phyloP scores from a whole-genome alignment of 345 rosid species.

The Melaleuca quinquenervia region DNA sequence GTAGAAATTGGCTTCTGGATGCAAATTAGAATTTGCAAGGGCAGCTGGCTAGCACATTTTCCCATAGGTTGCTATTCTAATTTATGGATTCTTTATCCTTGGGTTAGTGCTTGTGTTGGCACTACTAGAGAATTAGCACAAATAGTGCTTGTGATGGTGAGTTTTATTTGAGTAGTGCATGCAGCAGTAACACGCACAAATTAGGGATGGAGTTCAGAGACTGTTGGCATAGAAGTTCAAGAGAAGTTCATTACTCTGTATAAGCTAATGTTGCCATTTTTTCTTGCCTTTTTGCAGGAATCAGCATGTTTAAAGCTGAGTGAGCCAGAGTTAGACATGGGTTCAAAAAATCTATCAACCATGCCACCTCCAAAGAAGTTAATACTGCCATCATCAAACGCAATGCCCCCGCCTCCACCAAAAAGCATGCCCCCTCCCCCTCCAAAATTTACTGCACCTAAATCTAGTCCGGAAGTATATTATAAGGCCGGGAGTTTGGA shows the following conservation, averaged over 20 bases:
- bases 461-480: not conserved
- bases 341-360: slow-evolving; percentile 20
- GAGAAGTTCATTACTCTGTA: not conserved
- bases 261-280: not conserved
- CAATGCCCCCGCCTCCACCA: slow-evolving; percentile 36
- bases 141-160: not conserved
- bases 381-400: slow-evolving; percentile 16
- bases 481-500: slow-evolving; percentile 1
- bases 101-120: not conserved
- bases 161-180: not conserved
- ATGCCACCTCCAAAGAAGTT: slow-evolving; percentile 44
- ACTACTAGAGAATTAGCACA: not conserved
- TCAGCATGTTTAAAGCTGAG: slow-evolving; percentile 17
- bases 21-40: not conserved
- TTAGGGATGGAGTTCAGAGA: not conserved
- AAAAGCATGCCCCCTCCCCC: slow-evolving; percentile 44
- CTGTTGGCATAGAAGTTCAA: not conserved
- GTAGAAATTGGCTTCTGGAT: not conserved
- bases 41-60: not conserved
- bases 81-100: not conserved
- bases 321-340: slow-evolving; percentile 9
- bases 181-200: not conserved
- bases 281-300: slow-evolving; percentile 30
- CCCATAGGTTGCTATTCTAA: not conserved
- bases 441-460: slow-evolving; percentile 34